Conservation (phyloP, 31 red algal species). For the Bonnemaisonia californica region DNA sequence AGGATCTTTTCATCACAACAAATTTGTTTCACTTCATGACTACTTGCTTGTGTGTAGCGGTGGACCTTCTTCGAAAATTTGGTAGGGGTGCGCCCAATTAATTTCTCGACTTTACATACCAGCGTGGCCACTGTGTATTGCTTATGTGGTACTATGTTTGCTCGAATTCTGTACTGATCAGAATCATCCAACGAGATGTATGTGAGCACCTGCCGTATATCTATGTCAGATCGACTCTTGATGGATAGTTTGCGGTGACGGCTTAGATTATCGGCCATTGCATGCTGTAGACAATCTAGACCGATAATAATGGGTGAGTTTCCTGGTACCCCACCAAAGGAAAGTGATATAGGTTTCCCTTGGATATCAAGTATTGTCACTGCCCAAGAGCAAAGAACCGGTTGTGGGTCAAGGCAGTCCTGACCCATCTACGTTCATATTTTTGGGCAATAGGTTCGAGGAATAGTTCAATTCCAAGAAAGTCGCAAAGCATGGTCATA, state of each 20-base stretch:
- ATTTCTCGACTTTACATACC: not conserved
- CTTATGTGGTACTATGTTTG: not conserved
- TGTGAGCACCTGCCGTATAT: not conserved
- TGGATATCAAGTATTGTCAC: conserved; percentile 6
- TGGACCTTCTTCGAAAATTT: conserved; percentile 1
- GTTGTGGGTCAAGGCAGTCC: not conserved
- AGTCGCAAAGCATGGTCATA: conserved; percentile 6
- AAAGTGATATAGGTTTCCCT: not conserved
- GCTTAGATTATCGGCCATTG: not conserved
- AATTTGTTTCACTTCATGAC: not conserved
- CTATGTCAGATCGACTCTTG: conserved; percentile 1
- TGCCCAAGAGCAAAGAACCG: conserved; percentile 15
- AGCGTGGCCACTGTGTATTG: not conserved
- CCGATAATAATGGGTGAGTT: conserved; percentile 21
- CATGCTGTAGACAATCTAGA: not conserved
- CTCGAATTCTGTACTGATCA: not conserved
- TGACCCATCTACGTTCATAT: conserved; percentile 8
- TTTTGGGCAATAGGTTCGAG: not conserved
- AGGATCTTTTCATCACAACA: not conserved
- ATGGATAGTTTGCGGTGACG: not conserved
- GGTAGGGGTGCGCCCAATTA: not conserved
- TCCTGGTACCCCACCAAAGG: conserved; percentile 6
- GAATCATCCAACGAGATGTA: not conserved
- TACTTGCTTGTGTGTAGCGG: not conserved
- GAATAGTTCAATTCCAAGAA: not conserved